These are phyloP conservation scores for Pulveroboletus ridleyi DNA, from an alignment of 1,284 basidiomycete genomes.

Conservation along the genomic window DNA sequence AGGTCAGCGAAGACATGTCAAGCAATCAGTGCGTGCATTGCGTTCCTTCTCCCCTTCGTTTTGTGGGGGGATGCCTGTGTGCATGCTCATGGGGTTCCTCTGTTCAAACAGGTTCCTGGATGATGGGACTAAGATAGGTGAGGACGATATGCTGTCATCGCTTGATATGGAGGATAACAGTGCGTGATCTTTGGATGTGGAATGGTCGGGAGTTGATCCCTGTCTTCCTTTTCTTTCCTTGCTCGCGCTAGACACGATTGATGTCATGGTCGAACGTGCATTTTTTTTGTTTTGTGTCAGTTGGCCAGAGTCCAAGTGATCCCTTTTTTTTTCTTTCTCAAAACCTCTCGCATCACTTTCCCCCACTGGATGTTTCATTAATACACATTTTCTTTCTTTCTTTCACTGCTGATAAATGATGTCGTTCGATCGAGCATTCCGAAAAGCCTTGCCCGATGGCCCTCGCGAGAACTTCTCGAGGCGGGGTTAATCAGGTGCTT, in stretches of 20 bases:
- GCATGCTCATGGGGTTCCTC: not conserved
- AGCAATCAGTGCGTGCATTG: constrained; percentile 78
- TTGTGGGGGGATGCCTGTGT: no score
- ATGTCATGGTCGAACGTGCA: no score
- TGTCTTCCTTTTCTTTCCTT: no score
- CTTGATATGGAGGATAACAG: constrained; percentile 90
- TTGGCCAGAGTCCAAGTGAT: not conserved
- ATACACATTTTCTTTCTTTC: constrained; percentile 3
- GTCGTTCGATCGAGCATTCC: not conserved
- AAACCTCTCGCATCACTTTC: no score
- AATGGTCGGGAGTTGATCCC: constrained; percentile 7
- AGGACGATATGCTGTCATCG: constrained; percentile 82
- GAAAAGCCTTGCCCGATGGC: no score
- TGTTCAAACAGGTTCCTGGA: constrained; percentile 77
- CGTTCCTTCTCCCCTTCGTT: not conserved
- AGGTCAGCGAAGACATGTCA: constrained; percentile 89
- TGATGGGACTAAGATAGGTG: constrained; percentile 82
- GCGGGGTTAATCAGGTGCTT: no score
- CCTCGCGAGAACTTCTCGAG: no score
- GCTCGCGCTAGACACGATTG: no score
- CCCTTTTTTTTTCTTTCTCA: not conserved
- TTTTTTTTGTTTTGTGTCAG: no score
- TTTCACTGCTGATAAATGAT: not conserved
- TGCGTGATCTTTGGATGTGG: constrained; percentile 37
- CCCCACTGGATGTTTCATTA: not conserved